A percentile compares a stretch with the other conserved stretches of the same genome.
Evolutionary conservation across 345 rosid species (phyloP).

Genomic region (Eucalyptus grandis): DNA sequence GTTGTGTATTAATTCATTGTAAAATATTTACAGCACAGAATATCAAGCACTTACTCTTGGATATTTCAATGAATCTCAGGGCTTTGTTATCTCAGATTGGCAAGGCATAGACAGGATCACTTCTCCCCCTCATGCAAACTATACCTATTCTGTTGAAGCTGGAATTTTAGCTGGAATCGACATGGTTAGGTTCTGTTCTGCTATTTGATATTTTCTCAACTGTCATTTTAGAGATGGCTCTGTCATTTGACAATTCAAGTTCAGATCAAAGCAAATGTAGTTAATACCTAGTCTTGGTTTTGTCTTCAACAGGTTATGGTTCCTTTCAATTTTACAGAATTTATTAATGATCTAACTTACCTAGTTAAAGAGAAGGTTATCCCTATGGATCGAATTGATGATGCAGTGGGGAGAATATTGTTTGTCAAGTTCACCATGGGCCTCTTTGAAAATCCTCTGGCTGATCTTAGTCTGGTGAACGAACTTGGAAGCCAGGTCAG

Average conservation of each 20-base stretch:
- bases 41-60: background rate
- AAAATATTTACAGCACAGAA: background rate
- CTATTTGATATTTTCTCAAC: background rate
- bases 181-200: conserved; percentile 42
- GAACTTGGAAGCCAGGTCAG: conserved; percentile 86
- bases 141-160: conserved; percentile 64
- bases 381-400: conserved; percentile 78
- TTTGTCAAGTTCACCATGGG: conserved; percentile 84
- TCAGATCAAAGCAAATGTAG: background rate
- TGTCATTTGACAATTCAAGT: background rate
- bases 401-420: conserved; percentile 78
- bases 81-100: conserved; percentile 97
- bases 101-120: conserved; percentile 86
- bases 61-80: conserved; percentile 13
- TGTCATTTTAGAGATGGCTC: background rate
- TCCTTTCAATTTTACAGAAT: conserved; percentile 63
- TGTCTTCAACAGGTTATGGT: conserved; percentile 70
- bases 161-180: conserved; percentile 89
- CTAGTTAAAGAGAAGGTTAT: conserved; percentile 50
- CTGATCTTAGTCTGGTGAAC: conserved; percentile 58
- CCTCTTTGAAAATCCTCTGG: conserved; percentile 86
- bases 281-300: background rate
- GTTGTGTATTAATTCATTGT: background rate
- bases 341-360: conserved; percentile 48
- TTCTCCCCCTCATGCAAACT: conserved; percentile 60